These are phyloP conservation scores for Phytophthora pinifolia DNA, from an alignment of 352 stramenopile species.

Conservation along the genomic window DNA sequence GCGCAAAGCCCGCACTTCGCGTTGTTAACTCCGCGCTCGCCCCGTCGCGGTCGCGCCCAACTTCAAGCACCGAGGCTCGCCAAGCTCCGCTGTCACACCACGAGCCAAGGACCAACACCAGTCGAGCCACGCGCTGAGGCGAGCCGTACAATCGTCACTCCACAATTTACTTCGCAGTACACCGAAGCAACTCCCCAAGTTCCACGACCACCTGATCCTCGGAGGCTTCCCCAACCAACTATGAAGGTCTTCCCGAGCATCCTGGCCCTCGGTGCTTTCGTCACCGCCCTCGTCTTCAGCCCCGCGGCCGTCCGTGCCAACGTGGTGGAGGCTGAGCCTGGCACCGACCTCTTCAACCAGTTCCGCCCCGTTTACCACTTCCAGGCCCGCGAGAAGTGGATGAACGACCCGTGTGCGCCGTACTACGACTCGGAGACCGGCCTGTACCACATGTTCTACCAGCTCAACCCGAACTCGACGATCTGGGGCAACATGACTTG, in stretches of 20 bases:
- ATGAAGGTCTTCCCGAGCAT: slow-evolving; percentile 28
- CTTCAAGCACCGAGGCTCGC: slow-evolving; percentile 10
- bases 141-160: slow-evolving; percentile 1
- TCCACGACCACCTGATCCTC: slow-evolving; percentile 6
- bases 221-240: slow-evolving; percentile 11
- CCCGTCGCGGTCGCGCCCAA: background rate
- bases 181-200: slow-evolving; percentile 18
- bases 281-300: slow-evolving; percentile 17
- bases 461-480: no score
- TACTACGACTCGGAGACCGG: slow-evolving; percentile 46
- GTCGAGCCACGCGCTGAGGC: background rate
- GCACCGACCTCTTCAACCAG: slow-evolving; percentile 50
- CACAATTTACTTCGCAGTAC: slow-evolving; percentile 14
- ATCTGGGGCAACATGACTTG: slow-evolving; percentile 38
- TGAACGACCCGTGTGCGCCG: slow-evolving; percentile 82
- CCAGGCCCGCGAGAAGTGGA: slow-evolving; percentile 67
- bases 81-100: background rate
- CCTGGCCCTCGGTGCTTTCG: slow-evolving; percentile 18
- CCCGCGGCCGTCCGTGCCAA: slow-evolving; percentile 15
- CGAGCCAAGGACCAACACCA: background rate
- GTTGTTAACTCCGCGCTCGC: background rate
- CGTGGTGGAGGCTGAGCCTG: slow-evolving; percentile 32
- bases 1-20: slow-evolving; percentile 5
- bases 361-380: slow-evolving; percentile 68
- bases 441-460: no score